Conservation (phyloP, 306 rosid species). For the Casuarina glauca region DNA sequence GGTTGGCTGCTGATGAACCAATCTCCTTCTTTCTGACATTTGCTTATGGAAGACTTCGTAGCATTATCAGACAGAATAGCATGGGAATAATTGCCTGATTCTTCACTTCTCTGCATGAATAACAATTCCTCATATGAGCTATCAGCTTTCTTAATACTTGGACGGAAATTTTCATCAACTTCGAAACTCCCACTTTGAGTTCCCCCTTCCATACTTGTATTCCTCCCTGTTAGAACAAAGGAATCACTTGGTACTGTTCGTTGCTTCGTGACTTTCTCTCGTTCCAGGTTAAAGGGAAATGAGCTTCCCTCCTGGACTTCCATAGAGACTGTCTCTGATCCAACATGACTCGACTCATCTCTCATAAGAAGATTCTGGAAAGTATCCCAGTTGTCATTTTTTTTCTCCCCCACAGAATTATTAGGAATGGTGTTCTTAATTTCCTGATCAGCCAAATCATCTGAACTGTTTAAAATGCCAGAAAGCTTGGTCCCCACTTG, state of each 20-base stretch:
- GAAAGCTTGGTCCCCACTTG: constrained; percentile 34
- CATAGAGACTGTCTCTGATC: constrained; percentile 33
- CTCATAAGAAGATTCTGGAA: constrained; percentile 88
- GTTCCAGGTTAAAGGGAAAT: constrained; percentile 36
- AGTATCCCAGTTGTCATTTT: constrained; percentile 72
- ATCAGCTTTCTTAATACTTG: constrained; percentile 44
- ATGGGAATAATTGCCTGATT: constrained; percentile 42
- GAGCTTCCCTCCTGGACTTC: constrained; percentile 51
- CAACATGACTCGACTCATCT: constrained; percentile 51
- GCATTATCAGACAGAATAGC: constrained; percentile 34
- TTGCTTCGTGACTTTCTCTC: constrained; percentile 43
- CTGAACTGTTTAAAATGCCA: constrained; percentile 41
- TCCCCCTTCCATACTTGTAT: constrained; percentile 32
- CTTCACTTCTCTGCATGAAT: constrained; percentile 52
- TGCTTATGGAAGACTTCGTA: constrained; percentile 41
- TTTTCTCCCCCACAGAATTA: constrained; percentile 47
- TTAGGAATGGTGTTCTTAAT: constrained; percentile 15
- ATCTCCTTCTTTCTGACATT: constrained; percentile 63
- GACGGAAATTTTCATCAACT: constrained; percentile 45
- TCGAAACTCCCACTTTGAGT: constrained; percentile 40
- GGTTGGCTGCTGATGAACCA: constrained; percentile 58
- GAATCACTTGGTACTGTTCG: constrained; percentile 60
- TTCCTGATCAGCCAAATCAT: constrained; percentile 38
- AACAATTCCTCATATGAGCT: constrained; percentile 52
- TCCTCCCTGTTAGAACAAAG: constrained; percentile 54